Base-by-base conservation (phyloP, 1,284 basidiomycete genomes). In the Ceratobasidium sp. region DNA sequence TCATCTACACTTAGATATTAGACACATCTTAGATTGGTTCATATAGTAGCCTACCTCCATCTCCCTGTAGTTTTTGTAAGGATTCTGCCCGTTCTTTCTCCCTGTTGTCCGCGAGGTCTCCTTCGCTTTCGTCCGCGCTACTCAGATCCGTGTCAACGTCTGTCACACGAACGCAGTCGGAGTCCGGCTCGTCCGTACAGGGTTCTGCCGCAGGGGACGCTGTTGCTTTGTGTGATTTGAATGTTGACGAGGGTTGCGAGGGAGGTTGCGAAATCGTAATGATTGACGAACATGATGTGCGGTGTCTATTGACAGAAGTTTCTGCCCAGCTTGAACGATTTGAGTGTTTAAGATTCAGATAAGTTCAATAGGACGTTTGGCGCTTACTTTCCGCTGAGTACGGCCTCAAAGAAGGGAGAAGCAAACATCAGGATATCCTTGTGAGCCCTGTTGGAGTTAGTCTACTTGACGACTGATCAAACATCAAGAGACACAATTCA, bases 401-500 rank as follows among this genome's bases (percentile, higher is more conserved):
- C 93, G 15, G 93, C 93, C 84, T 95, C 92, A 83, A 96, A 96
- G 87, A 96, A 96, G 0, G 94, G 93, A 4, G 93, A 94, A 0
- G 94, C 92, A 83, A 95, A 95, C 83, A 92, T 92, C 4, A 96
- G 87, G 56, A 96, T 90, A 82, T 96, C 94, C 83, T 94, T 94
- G 85, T 96, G 94, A 0, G 93, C 91, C 93, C 93, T 95, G 81
- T 68, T 46, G 33, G 10, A 64, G 42, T 58, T 49, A 61, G 56
- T 68, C 55, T 44, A 68, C 23, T 56, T 55, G 44, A 49, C 40
- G 70, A 39, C 58, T 20, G 56, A 73, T 26, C 23, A 67, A 40
- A 55, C 61, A 20, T 18, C 73, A 39, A 78, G 42, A 51, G 39
- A 56, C 51, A 39, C 46, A 44, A 84, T 91, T 81, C 82, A 94